Evolutionary conservation across 2,329 filamentous ascomycete genomes (phyloP), one percentile per base, ranked within the genome.

Genomic region (Diaporthe caulivora): DNA sequence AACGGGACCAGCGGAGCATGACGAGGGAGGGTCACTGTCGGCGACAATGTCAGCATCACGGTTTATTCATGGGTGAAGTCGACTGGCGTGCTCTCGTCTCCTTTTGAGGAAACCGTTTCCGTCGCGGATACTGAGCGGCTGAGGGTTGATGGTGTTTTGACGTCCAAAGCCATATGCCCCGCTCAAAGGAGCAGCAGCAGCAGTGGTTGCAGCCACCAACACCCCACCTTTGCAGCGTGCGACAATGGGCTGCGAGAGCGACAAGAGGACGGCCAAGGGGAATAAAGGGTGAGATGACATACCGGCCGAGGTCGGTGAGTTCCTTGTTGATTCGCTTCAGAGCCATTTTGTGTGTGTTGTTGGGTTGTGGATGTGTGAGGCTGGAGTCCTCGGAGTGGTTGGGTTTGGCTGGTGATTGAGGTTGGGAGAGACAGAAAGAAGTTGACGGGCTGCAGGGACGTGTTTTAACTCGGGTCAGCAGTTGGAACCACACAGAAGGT

Each of bases 271-370:
- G 72, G 76, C 71, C 72, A 53, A 67, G 51, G 44, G 42, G 70
- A 44, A 42, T 31, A 54, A 68, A 70, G 76, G 75, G 72, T 55
- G 57, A 60, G 21, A 54, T 64, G 68, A 88, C 89, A 82, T 92
- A 96, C 94, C 94, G 93, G 88, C 94, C 94, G 86, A 97, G 90
- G 84, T 97, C 94, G 86, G 93, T 92, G 84, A 97, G 91, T 87
- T 97, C 94, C 92, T 95, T 97, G 91, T 96, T 96, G 86, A 97
- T 97, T 86, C 94, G 92, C 93, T 97, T 97, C 81, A 97, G 91
- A 86, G 94, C 94, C 94, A 97, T 97, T 82, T 81, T 83, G 83
- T 82, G 79, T 47, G 67, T 26, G 55, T 60, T 79, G 77, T 74
- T 72, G 72, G 64, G 70, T 72, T 79, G 75, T 79, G 77, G 78